Conservation (phyloP, 2,329 filamentous ascomycete species). For the Ophiostoma sp. region DNA sequence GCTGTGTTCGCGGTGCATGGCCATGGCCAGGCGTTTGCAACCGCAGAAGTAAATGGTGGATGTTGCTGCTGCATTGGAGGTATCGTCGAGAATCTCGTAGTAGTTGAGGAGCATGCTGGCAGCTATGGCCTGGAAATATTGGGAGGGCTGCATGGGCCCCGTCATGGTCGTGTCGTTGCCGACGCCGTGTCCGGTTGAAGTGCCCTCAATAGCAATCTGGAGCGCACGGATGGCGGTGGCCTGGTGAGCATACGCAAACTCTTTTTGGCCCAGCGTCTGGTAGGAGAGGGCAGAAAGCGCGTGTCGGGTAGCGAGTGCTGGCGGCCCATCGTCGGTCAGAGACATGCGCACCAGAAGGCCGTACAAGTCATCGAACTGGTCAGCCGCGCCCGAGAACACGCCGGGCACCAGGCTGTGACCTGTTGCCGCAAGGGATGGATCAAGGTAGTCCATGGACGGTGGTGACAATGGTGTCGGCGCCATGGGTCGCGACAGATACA, state of each 20-base stretch:
- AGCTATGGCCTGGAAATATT: slow-evolving; percentile 30
- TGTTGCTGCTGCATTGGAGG: slow-evolving; percentile 13
- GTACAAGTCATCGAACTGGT: slow-evolving; percentile 30
- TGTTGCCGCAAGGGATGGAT: neutral
- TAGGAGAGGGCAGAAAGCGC: slow-evolving; percentile 29
- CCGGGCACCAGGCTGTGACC: slow-evolving; percentile 25
- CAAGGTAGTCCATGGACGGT: neutral
- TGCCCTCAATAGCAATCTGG: slow-evolving; percentile 21
- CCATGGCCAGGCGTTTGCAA: slow-evolving; percentile 28
- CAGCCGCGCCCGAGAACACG: slow-evolving; percentile 24
- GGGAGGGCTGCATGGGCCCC: neutral
- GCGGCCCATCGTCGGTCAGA: slow-evolving; percentile 27
- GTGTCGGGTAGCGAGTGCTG: slow-evolving; percentile 28
- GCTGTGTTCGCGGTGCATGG: slow-evolving; percentile 24
- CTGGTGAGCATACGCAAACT: slow-evolving; percentile 25
- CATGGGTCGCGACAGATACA: neutral
- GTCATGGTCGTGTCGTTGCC: neutral
- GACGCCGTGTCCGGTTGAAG: neutral
- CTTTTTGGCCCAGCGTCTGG: slow-evolving; percentile 24
- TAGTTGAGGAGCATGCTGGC: slow-evolving; percentile 31
- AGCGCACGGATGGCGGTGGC: slow-evolving; percentile 23
- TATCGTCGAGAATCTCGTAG: slow-evolving; percentile 27
- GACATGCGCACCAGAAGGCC: slow-evolving; percentile 31
- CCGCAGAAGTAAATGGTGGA: slow-evolving; percentile 30
- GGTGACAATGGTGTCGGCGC: neutral